Conservation (phyloP, 768 basidiomycete species). For the Tephrocybe sp. region DNA sequence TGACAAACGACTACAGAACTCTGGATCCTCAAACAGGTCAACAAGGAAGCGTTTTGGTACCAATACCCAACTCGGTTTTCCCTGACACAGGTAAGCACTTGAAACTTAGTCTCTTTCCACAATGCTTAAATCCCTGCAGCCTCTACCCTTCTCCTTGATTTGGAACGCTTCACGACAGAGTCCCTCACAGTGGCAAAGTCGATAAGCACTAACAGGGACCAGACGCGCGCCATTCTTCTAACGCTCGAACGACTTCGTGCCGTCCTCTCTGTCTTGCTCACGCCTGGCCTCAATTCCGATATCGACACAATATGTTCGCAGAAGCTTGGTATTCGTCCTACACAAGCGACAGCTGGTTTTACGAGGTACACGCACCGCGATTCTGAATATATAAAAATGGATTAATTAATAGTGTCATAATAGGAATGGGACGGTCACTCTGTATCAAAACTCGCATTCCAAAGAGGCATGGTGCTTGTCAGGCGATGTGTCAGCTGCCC, state of each 20-base stretch:
- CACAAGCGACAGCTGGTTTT: conserved; percentile 42
- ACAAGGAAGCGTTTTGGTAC: background rate
- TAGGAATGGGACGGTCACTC: conserved; percentile 38
- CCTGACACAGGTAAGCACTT: background rate
- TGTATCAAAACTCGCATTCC: conserved; percentile 36
- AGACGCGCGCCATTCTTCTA: conserved; percentile 38
- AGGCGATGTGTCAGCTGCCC: conserved; percentile 61
- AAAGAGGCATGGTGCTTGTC: conserved; percentile 73
- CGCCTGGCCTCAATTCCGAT: conserved; percentile 64
- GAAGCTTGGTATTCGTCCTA: conserved; percentile 47
- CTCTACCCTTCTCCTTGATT: conserved; percentile 45
- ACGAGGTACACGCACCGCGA: conserved; percentile 37
- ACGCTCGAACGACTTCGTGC: conserved; percentile 55
- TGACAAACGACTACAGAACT: conserved; percentile 11
- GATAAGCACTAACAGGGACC: conserved; percentile 43
- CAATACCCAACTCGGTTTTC: no score
- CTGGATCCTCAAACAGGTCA: conserved; percentile 13
- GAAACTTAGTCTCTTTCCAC: background rate
- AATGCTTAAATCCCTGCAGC: conserved; percentile 27
- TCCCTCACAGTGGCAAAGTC: conserved; percentile 48
- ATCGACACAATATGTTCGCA: conserved; percentile 68
- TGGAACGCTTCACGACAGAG: conserved; percentile 51
- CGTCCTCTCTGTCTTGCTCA: conserved; percentile 62
- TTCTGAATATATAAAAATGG: background rate
- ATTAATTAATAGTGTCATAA: conserved; percentile 5